Base-by-base conservation (phyloP, 257 asterid genomes). In the Osmanthus fragrans region DNA sequence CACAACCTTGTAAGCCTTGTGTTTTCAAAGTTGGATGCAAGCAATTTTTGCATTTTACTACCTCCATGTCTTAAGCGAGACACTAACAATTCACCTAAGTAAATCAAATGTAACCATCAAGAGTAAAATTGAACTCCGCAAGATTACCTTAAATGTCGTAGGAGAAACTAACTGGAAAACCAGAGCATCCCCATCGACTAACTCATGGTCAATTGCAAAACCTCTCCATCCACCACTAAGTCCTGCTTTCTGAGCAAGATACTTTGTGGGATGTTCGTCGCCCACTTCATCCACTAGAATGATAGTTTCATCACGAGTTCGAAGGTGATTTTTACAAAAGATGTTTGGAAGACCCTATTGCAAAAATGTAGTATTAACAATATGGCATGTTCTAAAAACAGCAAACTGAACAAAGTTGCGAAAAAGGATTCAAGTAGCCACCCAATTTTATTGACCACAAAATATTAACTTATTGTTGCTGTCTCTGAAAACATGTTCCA, bases 161-260 rank as follows among this genome's bases (percentile, higher is more conserved):
- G 84, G 90, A 49, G 85, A 80, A 21, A 84, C 76, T 34, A 89
- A 69, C 56, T 89, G 92, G 65, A 87, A 89, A 33, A 87, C 89
- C 18, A 86, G 73, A 16, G 80, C 89, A 76, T 89, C 92, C 58
- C 94, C 92, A 64, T 86, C 90, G n/a, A 75, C 83, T 65, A 89
- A 79, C 54, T 79, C 79, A 74, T 83, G 90, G 5, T 87, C 86
- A 77, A 84, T 66, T 1, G 90, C 76, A 77, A 89, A 89, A 2
- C 87, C 88, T 65, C 80, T 71, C 94, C 94, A 89, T 69, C 94
- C 94, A 40, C 86, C 94, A 67, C 92, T 87, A 37, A 89, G 88
- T 42, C 94, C 94, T 39, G 69, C 73, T 76, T 87, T 86, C 27
- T 72, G 84, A 74, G 84, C 77, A 58, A 89, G 85, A 75, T 82